phyloP scores from a whole-genome alignment of 306 rosid species.

The Lagenaria siceraria region DNA sequence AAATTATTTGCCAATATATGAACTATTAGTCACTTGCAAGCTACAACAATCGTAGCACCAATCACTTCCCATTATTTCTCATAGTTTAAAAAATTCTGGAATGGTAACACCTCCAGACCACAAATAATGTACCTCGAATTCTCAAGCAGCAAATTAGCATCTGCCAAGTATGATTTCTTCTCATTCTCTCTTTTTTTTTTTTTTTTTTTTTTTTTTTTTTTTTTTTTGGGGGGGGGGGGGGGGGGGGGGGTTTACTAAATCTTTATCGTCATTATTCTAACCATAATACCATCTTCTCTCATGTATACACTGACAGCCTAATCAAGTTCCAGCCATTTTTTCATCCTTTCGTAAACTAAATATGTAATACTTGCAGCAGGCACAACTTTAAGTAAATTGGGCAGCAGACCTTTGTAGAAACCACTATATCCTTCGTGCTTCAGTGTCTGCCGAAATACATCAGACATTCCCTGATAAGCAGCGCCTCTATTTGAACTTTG shows the following conservation, averaged over 20 bases:
- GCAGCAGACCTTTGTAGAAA: constrained; percentile 90
- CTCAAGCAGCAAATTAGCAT: background rate
- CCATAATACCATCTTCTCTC: constrained; percentile 15
- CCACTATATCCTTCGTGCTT: constrained; percentile 62
- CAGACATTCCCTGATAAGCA: constrained; percentile 59
- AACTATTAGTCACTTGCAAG: background rate
- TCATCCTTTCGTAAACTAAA: constrained; percentile 78
- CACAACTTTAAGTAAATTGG: constrained; percentile 86
- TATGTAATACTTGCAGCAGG: constrained; percentile 94
- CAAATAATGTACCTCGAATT: constrained; percentile 4
- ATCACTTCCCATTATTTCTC: constrained; percentile 8
- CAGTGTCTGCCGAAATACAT: constrained; percentile 81
- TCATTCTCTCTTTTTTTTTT: background rate
- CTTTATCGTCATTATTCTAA: constrained; percentile 24
- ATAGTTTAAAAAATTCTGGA: background rate
- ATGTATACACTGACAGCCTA: constrained; percentile 19
- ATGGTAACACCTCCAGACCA: background rate
- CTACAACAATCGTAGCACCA: background rate
- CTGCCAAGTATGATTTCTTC: background rate
- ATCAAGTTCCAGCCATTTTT: constrained; percentile 68
- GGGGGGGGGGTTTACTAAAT: background rate
- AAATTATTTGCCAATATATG: background rate
- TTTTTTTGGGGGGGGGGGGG: background rate
- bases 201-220: background rate
- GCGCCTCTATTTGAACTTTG: constrained; percentile 24